A percentile compares a stretch with the other conserved stretches of the same genome.
These are phyloP conservation scores for Galeopsis tetrahit DNA, from an alignment of 257 asterid species.

Conservation along the genomic window DNA sequence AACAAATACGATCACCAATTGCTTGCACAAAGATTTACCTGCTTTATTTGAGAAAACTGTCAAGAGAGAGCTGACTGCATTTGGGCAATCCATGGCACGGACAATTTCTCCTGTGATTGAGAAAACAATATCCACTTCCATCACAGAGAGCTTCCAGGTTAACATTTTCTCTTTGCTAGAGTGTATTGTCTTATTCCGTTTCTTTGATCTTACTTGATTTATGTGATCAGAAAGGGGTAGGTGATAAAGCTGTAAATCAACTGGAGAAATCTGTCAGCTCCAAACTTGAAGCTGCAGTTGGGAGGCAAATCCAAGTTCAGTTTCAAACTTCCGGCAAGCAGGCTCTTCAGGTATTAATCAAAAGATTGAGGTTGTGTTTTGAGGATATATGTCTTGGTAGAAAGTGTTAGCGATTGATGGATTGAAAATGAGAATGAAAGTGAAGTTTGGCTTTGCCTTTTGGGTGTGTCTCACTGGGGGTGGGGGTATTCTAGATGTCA, in stretches of 20 bases:
- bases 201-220: conserved; percentile 33
- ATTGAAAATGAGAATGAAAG: background rate
- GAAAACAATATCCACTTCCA: conserved; percentile 70
- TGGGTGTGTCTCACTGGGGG: background rate
- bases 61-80: conserved; percentile 72
- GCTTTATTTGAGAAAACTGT: conserved; percentile 73
- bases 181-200: background rate
- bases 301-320: conserved; percentile 85
- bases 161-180: conserved; percentile 24
- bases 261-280: conserved; percentile 84
- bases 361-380: background rate
- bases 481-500: background rate
- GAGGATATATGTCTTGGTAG: background rate
- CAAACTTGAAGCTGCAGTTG: conserved; percentile 84
- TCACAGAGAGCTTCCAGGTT: conserved; percentile 89
- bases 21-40: conserved; percentile 84
- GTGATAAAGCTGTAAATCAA: conserved; percentile 88
- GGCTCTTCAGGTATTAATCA: conserved; percentile 78
- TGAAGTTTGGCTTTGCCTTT: background rate
- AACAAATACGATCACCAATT: conserved; percentile 56
- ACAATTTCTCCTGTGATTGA: conserved; percentile 70
- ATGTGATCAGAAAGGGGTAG: conserved; percentile 88
- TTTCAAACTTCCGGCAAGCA: conserved; percentile 97
- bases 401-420: background rate
- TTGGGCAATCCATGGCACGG: conserved; percentile 84